phyloP scores from a whole-genome alignment of 2,329 filamentous ascomycete genomes.

The Ascochyta rabiei region DNA sequence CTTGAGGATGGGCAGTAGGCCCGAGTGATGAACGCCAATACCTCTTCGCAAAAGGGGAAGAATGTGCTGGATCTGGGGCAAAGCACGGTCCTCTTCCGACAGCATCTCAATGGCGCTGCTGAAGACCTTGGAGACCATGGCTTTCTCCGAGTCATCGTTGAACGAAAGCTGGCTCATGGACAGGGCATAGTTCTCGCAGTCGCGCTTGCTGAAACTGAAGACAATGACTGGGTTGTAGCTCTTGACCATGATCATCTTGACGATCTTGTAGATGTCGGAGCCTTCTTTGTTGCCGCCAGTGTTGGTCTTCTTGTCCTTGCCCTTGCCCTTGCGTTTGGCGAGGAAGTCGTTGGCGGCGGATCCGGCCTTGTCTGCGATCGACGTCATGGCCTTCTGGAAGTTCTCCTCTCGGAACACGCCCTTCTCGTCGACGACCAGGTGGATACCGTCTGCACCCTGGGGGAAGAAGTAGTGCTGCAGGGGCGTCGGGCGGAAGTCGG shows the following conservation, averaged over 20 bases:
- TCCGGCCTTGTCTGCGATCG: slow-evolving; percentile 86
- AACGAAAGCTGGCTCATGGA: slow-evolving; percentile 87
- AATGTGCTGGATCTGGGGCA: slow-evolving; percentile 91
- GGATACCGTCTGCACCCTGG: slow-evolving; percentile 87
- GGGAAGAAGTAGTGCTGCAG: slow-evolving; percentile 99
- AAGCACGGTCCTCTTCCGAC: slow-evolving; percentile 84
- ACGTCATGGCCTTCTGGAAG: slow-evolving; percentile 93
- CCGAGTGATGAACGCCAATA: slow-evolving; percentile 97
- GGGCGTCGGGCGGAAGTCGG: slow-evolving; percentile 95
- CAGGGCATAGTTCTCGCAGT: slow-evolving; percentile 89
- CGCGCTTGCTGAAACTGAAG: slow-evolving; percentile 98
- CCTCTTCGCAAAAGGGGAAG: slow-evolving; percentile 86
- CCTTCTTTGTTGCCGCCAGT: slow-evolving; percentile 73
- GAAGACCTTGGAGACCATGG: slow-evolving; percentile 93
- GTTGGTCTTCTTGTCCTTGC: slow-evolving; percentile 89
- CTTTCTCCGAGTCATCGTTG: slow-evolving; percentile 95
- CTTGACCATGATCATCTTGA: slow-evolving; percentile 98
- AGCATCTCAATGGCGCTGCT: slow-evolving; percentile 89
- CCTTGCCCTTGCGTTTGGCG: slow-evolving; percentile 82
- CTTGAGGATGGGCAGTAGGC: slow-evolving; percentile 91
- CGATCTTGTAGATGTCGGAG: slow-evolving; percentile 94
- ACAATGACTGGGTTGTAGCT: slow-evolving; percentile 98
- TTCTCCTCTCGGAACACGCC: slow-evolving; percentile 95
- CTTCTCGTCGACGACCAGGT: slow-evolving; percentile 95
- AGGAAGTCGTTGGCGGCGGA: slow-evolving; percentile 79